Base-by-base conservation (phyloP, 2,329 filamentous ascomycete genomes). In the Stylonectria norvegica region DNA sequence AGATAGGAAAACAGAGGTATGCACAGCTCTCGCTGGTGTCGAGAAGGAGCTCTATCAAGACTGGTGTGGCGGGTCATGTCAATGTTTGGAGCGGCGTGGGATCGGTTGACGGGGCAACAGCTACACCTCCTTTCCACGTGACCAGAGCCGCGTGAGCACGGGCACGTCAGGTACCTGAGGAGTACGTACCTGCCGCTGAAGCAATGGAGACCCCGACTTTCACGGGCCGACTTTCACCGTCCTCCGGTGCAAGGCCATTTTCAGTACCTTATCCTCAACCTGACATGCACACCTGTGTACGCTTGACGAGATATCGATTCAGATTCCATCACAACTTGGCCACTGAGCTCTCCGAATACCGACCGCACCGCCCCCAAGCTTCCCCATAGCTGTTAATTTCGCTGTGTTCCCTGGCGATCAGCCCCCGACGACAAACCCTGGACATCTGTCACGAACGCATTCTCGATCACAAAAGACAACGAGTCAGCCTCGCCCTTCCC, bases 251-350 rank as follows among this genome's bases (percentile, higher is more conserved):
- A 49, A 52, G 50, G 53, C 52, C 59, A 49, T 60, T 61, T 60
- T 59, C 57, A 55, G 51, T 55, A 52, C 60, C 58, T 59, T 60
- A 52, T 57, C 53, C 51, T 59, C 47, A 52, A 56, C 56, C 57
- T 46, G 57, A 61, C 51, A 40, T 50, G 45, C 48, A 50, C 52
- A 56, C 49, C 40, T 48, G 46, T 49, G 50, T 51, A 56, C 49
- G 38, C 45, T 40, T 51, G 53, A 59, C 52, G 52, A 56, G 49
- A 55, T 55, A 57, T 57, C 44, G 40, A 50, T 52, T 47, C 52
- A 49, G 47, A 48, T 50, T 49, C 34, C 41, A 55, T 50, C 55
- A 51, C 55, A 34, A 37, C 43, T 43, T 42, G 41, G 25, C 29
- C 33, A 36, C 41, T 45, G 20, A 38, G 34, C 34, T 40, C 45